Evolutionary conservation across 139 green algal genomes (phyloP).

Genomic region (Closterium sp.): DNA sequence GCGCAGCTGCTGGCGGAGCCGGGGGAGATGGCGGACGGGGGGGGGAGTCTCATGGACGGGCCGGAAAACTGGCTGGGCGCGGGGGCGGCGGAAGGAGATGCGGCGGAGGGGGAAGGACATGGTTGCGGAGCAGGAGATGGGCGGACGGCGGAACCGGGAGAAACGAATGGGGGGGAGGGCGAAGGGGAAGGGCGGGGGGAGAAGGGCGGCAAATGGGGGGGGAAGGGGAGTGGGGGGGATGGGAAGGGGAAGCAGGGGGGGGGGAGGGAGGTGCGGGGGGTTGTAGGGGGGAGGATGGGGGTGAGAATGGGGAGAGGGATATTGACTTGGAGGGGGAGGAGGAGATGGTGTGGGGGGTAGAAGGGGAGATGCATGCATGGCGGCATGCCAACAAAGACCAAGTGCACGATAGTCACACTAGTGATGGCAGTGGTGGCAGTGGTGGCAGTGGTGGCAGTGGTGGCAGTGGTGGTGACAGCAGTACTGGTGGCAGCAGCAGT

Average conservation of each 20-base stretch:
- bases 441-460: not conserved
- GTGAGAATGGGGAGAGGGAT: not conserved
- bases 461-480: not conserved
- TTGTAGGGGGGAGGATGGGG: not conserved
- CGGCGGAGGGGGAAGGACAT: not conserved
- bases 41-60: not conserved
- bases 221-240: too few species aligned
- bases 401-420: not conserved
- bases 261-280: not conserved
- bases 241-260: too few species aligned
- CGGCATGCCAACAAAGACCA: not conserved
- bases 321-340: not conserved
- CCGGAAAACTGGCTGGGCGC: not conserved
- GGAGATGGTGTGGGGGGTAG: not conserved
- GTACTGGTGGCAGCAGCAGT: not conserved
- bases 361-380: not conserved
- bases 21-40: not conserved
- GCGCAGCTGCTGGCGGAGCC: not conserved
- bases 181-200: not conserved
- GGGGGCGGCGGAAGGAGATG: not conserved
- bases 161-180: not conserved
- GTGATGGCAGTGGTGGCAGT: not conserved
- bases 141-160: not conserved
- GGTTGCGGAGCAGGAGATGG: not conserved
- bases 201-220: not conserved